phyloP scores from a whole-genome alignment of 2,329 filamentous ascomycete species.

The Ophiostoma pallidulum region DNA sequence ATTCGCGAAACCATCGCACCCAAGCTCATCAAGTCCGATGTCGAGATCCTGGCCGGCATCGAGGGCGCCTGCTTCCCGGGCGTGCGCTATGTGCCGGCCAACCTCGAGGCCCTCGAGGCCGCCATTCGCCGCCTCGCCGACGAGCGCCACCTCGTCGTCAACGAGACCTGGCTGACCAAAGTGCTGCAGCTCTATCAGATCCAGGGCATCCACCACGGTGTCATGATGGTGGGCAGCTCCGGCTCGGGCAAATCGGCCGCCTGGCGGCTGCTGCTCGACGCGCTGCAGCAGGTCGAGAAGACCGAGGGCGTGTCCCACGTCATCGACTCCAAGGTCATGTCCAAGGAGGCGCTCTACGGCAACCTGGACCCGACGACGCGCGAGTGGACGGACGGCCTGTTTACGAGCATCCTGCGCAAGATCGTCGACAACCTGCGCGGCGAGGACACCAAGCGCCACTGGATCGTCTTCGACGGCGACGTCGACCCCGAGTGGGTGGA shows the following conservation, averaged over 20 bases:
- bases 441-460: conserved; percentile 92
- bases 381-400: conserved; percentile 97
- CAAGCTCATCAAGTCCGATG: conserved; percentile 89
- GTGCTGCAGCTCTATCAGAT: conserved; percentile 96
- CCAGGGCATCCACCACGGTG: conserved; percentile 94
- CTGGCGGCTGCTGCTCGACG: conserved; percentile 87
- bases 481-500: conserved; percentile 99
- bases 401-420: conserved; percentile 94
- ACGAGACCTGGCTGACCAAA: conserved; percentile 95
- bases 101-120: conserved; percentile 66
- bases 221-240: conserved; percentile 99
- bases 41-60: conserved; percentile 75
- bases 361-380: conserved; percentile 92
- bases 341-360: conserved; percentile 94
- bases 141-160: conserved; percentile 81
- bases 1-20: conserved; percentile 96
- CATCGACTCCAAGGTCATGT: conserved; percentile 99
- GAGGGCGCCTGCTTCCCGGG: conserved; percentile 84
- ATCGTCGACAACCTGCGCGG: conserved; percentile 98
- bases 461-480: conserved; percentile 99
- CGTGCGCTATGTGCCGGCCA: conserved; percentile 84
- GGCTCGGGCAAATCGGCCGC: conserved; percentile 95
- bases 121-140: conserved; percentile 75
- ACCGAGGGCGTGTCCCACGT: conserved; percentile 93
- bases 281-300: conserved; percentile 80